Base-by-base conservation (phyloP, 2,329 filamentous ascomycete species). In the Aureobasidium mangrovei region DNA sequence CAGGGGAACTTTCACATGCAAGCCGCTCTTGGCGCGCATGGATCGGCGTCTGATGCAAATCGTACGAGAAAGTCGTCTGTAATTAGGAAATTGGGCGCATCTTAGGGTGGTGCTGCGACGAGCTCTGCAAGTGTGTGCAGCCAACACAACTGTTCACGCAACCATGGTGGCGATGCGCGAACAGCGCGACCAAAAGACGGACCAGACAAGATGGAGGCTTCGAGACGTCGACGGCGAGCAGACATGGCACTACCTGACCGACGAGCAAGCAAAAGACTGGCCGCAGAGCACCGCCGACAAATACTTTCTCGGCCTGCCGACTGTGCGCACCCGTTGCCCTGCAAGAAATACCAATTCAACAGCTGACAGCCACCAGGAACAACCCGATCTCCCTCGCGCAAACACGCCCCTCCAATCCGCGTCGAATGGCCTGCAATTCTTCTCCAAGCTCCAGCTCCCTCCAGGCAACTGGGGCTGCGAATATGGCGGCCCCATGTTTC, bases 401-500 rank as follows among this genome's bases (percentile, higher is more conserved):
- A 81, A 82, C 58, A 90, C 77, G 3, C 85, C 91, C 4, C 76
- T 93, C 55, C 81, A 93, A 60, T 77, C 88, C 4, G 89, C 88
- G 3, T 76, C 78, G 57, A 98, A 98, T 72, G 90, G 86, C 36
- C 77, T 97, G 53, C 75, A 80, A 3, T 97, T 95, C 75, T 95
- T 94, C 73, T 87, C 91, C 55, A 81, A 91, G 59, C 80, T 97
- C 27, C 93, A 98, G 68, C 77, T 96, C 1, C 83, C 85, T 10
- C 85, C 88, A 0, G 93, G 93, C 4, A 88, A 96, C 65, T 98
- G 93, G 93, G 93, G 79, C 4, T 97, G 91, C 73, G 93, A 98
- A 69, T 98, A 98, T 72, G 93, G 93, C 53, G 93, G 93, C 0
- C 93, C 93, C 3, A 91, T 96, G 88, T 98, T 98, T 66, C 79